Conservation (phyloP, 108 stramenopile species). For the Bacterosira constricta region DNA sequence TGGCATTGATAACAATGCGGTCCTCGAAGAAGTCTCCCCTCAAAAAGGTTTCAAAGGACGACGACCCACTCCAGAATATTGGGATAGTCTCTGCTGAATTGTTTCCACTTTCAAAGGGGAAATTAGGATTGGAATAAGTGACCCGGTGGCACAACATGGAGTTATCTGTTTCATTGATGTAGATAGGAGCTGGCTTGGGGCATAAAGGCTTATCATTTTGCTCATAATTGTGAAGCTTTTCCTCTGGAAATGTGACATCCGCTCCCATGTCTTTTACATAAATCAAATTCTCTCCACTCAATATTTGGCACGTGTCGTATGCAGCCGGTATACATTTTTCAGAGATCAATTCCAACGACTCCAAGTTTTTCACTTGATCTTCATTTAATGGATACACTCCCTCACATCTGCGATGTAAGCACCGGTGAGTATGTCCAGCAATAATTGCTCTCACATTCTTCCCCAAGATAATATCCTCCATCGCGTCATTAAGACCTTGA, state of each 20-base stretch:
- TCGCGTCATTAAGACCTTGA: slow-evolving; percentile 39
- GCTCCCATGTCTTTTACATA: slow-evolving; percentile 23
- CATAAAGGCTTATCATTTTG: slow-evolving; percentile 42
- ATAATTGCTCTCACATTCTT: slow-evolving; percentile 47
- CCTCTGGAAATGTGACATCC: slow-evolving; percentile 25
- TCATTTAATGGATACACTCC: slow-evolving; percentile 43
- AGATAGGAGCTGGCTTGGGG: slow-evolving; percentile 40
- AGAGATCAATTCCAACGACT: slow-evolving; percentile 10
- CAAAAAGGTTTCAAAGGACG: slow-evolving; percentile 50
- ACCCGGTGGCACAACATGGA: slow-evolving; percentile 38
- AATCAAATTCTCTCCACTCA: slow-evolving; percentile 40
- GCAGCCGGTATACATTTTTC: slow-evolving; percentile 44
- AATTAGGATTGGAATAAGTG: slow-evolving; percentile 31
- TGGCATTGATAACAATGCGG: slow-evolving; percentile 36
- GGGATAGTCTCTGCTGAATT: slow-evolving; percentile 34
- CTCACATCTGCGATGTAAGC: slow-evolving; percentile 38
- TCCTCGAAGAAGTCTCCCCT: slow-evolving; percentile 42
- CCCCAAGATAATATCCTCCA: slow-evolving; percentile 45
- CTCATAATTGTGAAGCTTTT: slow-evolving; percentile 31
- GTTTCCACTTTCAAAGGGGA: slow-evolving; percentile 25
- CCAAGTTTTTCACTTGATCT: slow-evolving; percentile 30
- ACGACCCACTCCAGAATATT: slow-evolving; percentile 51
- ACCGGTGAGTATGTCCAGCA: slow-evolving; percentile 50
- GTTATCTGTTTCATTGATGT: slow-evolving; percentile 49
- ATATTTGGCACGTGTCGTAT: slow-evolving; percentile 38